These are phyloP conservation scores for Murraya koenigii DNA, from an alignment of 345 rosid species.

Conservation along the genomic window DNA sequence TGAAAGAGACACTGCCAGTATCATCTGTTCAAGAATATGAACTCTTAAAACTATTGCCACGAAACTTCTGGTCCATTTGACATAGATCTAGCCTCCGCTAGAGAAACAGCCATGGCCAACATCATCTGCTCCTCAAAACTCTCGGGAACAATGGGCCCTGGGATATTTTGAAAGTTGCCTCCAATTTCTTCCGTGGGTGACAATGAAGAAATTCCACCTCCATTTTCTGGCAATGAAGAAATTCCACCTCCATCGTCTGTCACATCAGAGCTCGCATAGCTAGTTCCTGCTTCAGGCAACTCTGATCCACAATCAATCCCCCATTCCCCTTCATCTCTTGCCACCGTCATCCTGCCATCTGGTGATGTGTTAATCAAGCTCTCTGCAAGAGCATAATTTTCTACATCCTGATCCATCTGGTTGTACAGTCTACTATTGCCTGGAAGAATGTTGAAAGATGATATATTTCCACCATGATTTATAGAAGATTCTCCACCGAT, in stretches of 20 bases:
- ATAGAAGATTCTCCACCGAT: conserved; percentile 52
- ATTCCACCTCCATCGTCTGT: conserved; percentile 40
- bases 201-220: conserved; percentile 34
- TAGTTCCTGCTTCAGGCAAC: conserved; percentile 68
- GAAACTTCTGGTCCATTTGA: conserved; percentile 48
- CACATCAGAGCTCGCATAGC: conserved; percentile 63
- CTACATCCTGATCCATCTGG: conserved; percentile 40
- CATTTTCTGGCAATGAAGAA: conserved; percentile 42
- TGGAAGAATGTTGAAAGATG: conserved; percentile 47
- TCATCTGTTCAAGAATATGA: conserved; percentile 12
- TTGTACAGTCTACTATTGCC: conserved; percentile 49
- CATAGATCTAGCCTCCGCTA: conserved; percentile 74
- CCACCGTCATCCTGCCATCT: conserved; percentile 26
- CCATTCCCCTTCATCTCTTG: conserved; percentile 55
- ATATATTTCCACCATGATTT: conserved; percentile 35
- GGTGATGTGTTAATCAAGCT: conserved; percentile 28
- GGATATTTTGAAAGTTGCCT: conserved; percentile 28
- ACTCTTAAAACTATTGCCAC: conserved; percentile 55
- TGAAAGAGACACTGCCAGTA: conserved; percentile 12
- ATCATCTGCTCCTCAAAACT: conserved; percentile 96
- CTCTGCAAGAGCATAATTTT: conserved; percentile 33
- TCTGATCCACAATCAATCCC: conserved; percentile 48
- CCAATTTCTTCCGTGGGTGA: conserved; percentile 39
- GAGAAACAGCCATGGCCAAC: conserved; percentile 92
- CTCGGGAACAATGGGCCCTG: conserved; percentile 67